Evolutionary conservation across 1,139 yeast genomes (phyloP).

Genomic region (Geotrichum klebahnii): DNA sequence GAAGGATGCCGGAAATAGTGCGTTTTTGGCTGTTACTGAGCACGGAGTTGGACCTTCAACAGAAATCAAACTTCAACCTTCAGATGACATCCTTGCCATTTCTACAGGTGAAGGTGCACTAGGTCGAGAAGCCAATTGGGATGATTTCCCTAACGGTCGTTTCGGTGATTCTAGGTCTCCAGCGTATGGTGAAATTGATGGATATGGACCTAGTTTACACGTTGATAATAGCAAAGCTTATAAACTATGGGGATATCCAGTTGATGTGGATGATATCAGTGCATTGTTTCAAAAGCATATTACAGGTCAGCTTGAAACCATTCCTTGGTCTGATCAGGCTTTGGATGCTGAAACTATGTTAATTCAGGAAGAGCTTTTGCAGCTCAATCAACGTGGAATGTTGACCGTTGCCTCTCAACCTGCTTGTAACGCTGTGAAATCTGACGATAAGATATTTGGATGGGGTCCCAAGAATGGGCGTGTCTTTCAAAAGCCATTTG

Average conservation of each 20-base stretch:
- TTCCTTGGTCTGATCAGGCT: conserved; percentile 91
- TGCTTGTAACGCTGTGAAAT: conserved; percentile 66
- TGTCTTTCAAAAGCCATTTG: conserved; percentile 89
- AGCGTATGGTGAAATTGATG: conserved; percentile 94
- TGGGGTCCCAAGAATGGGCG: conserved; percentile 93
- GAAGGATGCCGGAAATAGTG: conserved; percentile 18
- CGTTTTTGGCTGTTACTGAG: conserved; percentile 25
- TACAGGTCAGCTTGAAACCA: conserved; percentile 65
- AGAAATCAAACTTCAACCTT: conserved; percentile 34
- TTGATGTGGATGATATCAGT: conserved; percentile 57
- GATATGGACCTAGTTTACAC: conserved; percentile 89
- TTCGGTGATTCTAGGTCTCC: conserved; percentile 97
- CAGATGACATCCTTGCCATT: conserved; percentile 63
- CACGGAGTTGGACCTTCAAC: conserved; percentile 21
- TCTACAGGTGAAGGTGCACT: conserved; percentile 80
- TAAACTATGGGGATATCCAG: conserved; percentile 81
- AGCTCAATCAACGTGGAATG: conserved; percentile 67
- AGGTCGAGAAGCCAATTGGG: conserved; percentile 96
- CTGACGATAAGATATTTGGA: conserved; percentile 84
- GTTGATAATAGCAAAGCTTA: conserved; percentile 66
- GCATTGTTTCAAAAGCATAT: conserved; percentile 68
- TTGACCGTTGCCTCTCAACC: conserved; percentile 96
- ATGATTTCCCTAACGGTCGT: conserved; percentile 95
- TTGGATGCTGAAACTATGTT: conserved; percentile 85
- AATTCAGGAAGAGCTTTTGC: conserved; percentile 84